Percentiles rank a stretch among this genome's conserved stretches.
These are phyloP conservation scores for Fabrea salina DNA, from an alignment of 169 alveolate genomes.

Conservation along the genomic window DNA sequence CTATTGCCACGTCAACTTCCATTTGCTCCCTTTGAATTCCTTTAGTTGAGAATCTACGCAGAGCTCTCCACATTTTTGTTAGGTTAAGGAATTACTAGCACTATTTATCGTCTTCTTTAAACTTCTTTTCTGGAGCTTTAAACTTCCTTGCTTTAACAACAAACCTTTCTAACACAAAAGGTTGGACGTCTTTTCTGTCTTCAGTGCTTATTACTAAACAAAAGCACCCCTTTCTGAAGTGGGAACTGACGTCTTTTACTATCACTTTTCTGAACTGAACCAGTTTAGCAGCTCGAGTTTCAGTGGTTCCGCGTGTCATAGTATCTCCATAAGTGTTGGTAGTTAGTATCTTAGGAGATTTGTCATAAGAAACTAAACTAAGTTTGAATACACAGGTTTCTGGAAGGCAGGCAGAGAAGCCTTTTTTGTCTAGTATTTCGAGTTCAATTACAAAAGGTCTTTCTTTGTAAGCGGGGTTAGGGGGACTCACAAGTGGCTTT, in stretches of 20 bases:
- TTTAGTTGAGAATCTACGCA: not conserved
- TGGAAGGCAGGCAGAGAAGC: not conserved
- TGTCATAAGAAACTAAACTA: not conserved
- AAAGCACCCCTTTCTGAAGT: not conserved
- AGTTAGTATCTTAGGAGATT: not conserved
- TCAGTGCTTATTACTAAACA: not conserved
- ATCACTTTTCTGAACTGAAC: not conserved
- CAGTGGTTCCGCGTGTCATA: not conserved
- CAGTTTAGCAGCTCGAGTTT: not conserved
- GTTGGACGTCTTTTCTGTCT: not conserved
- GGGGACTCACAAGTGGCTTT: too few relatives aligned
- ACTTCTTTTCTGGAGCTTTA: too few relatives aligned
- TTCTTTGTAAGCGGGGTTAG: not conserved
- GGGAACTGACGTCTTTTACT: not conserved
- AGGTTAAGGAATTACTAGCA: too few relatives aligned
- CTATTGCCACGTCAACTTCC: conserved; percentile 72
- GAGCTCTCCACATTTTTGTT: conserved; percentile 26
- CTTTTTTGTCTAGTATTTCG: not conserved
- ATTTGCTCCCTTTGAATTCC: conserved; percentile 54
- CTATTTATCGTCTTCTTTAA: too few relatives aligned
- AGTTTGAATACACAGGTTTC: not conserved
- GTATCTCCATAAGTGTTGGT: not conserved
- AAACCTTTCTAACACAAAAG: not conserved
- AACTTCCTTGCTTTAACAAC: not conserved
- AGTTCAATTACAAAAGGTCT: not conserved